Base-by-base conservation (phyloP, 345 rosid species). In the Eucalyptus coolabah region DNA sequence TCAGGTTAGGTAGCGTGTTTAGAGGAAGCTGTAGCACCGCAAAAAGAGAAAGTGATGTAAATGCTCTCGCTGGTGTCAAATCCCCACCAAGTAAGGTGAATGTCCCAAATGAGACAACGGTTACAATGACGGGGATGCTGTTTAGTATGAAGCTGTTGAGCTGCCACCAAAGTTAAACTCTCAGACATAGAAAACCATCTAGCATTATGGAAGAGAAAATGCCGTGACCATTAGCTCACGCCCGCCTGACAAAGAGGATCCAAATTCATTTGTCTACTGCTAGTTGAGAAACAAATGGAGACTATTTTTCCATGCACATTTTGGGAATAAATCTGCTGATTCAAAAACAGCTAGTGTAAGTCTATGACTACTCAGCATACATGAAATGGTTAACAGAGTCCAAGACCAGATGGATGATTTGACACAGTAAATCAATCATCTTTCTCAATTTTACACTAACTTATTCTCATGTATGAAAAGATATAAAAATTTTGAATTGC, bases 81-180 rank as follows among this genome's bases (percentile, higher is more conserved):
- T 95, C 96, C 89, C 99, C 99, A 86, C 99, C 99, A 90, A 97
- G 96, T 91, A 96, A 88, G 91, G 98, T 96, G 90, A 95, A 97
- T 89, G 93, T 90, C 89, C 99, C 99, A 92, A 98, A 98, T 88
- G 99, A 97, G 92, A 94, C 91, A 82, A 96, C 97, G 2, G 99
- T 96, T 90, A 96, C 98, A 80, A 95, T 93, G 86, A 96, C 96
- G 4, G 99, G 99, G 89, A 97, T 93, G 94, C 98, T 98, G 93
- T 96, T 96, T 53, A 97, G 92, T 86, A 96, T 89, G 88, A 98
- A 98, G 89, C 94, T 93, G 93, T 98, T 98, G 37, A 93, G 94
- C 99, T 98, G 97, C 95, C 90, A 89, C 30, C 54, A 92, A 91
- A 44, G 49, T 87, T 45, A 91, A 83, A 9, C 89, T 28, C 60